phyloP scores from a whole-genome alignment of 306 rosid genomes.

The Vigna trinervia region DNA sequence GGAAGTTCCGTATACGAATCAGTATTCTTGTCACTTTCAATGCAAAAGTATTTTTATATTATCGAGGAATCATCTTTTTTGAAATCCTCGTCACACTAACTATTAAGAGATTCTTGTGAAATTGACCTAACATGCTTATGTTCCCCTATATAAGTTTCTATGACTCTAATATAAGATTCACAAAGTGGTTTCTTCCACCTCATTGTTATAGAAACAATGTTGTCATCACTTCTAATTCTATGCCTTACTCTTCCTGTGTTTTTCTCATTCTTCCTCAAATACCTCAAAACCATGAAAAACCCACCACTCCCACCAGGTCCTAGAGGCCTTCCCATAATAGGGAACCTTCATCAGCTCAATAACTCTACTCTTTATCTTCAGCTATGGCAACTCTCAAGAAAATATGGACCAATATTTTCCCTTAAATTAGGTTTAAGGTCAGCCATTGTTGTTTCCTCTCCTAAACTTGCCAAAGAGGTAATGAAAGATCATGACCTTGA shows the following conservation, averaged over 20 bases:
- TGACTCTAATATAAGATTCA: no score
- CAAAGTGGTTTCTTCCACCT: no score
- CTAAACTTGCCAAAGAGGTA: slow-evolving; percentile 19
- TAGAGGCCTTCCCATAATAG: slow-evolving; percentile 54
- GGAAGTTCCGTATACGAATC: no score
- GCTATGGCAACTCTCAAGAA: slow-evolving; percentile 35
- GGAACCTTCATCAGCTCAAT: slow-evolving; percentile 55
- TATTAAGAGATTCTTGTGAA: no score
- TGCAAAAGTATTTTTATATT: no score
- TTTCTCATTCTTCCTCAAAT: neutral
- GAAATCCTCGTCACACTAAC: no score
- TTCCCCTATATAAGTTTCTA: no score
- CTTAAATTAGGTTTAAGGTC: slow-evolving; percentile 42
- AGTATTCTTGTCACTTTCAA: no score
- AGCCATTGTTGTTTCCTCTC: slow-evolving; percentile 33
- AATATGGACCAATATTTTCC: slow-evolving; percentile 51
- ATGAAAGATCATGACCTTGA: slow-evolving; percentile 35
- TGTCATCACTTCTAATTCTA: neutral
- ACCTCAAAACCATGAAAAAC: neutral
- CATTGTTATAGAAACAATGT: no score
- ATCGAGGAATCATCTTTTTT: no score
- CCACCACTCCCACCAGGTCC: slow-evolving; percentile 45
- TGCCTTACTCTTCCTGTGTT: neutral
- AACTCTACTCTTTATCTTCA: slow-evolving; percentile 21
- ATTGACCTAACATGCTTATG: no score